Percentiles rank a stretch among this genome's conserved stretches.
Conservation (phyloP, 805 yeast species). For the Metschnikowia gelsemii region DNA sequence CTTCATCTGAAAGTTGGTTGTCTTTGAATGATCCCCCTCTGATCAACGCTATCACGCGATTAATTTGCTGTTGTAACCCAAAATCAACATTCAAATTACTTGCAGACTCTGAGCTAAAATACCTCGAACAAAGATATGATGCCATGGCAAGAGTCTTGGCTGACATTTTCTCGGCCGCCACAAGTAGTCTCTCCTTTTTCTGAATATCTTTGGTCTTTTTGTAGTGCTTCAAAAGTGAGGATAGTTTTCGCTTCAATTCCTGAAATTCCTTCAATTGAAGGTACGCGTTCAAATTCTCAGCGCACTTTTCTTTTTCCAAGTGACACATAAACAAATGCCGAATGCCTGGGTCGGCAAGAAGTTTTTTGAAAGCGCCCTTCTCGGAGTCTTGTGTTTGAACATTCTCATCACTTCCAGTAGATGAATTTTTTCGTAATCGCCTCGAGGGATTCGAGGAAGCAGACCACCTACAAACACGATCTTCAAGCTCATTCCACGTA, state of each 20-base stretch:
- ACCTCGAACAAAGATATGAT: conserved; percentile 64
- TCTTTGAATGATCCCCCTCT: conserved; percentile 4
- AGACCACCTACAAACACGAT: conserved; percentile 37
- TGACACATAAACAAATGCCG: conserved; percentile 66
- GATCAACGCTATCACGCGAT: conserved; percentile 28
- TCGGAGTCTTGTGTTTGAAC: not conserved
- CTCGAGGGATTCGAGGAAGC: conserved; percentile 9
- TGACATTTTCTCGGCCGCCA: conserved; percentile 32
- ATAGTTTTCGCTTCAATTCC: conserved; percentile 44
- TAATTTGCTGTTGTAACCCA: conserved; percentile 44
- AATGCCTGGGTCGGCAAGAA: conserved; percentile 74
- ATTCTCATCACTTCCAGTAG: not conserved
- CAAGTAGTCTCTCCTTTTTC: conserved; percentile 13
- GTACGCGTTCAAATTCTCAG: conserved; percentile 75
- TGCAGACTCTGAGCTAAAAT: conserved; percentile 64
- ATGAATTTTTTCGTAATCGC: not conserved
- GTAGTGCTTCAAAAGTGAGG: conserved; percentile 30
- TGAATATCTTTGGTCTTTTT: conserved; percentile 18
- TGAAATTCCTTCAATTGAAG: conserved; percentile 54
- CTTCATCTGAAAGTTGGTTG: conserved; percentile 8
- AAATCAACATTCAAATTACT: conserved; percentile 69
- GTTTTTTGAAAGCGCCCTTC: conserved; percentile 27
- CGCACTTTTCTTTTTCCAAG: conserved; percentile 61
- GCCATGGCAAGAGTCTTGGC: conserved; percentile 60
- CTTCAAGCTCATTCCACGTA: conserved; percentile 42